Base-by-base conservation (phyloP, 2,329 filamentous ascomycete species). In the Curvularia sp. region DNA sequence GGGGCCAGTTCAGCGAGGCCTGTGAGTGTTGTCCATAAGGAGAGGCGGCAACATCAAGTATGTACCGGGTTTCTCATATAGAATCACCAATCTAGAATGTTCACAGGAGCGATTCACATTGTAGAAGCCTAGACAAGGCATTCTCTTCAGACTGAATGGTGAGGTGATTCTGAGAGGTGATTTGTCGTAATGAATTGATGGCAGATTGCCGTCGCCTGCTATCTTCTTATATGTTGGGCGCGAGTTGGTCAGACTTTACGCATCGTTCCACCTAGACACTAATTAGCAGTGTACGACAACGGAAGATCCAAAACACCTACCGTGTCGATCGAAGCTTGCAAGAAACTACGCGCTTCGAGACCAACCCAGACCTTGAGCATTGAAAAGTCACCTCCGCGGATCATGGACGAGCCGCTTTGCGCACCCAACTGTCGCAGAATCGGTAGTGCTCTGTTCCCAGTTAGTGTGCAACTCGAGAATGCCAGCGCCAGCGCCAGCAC, bases 351-450 rank as follows among this genome's bases (percentile, higher is more conserved):
- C 48, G 93, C 91, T 80, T 98, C 94, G 10, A 98, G 81, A 1
- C 94, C 93, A 58, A 91, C 87, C 94, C 94, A 98, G 5, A 97
- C 88, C 69, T 92, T 88, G 66, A 97, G 80, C 90, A 98, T 95
- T 1, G 80, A 82, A 48, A 83, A 77, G 57, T 83, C 81, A 27
- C 80, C 81, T 27, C 79, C 78, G 38, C 78, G 72, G 18, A 83
- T 75, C 73, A 82, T 80, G 0, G 78, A 77, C 4, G 86, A 86
- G 27, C 89, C 89, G 65, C 89, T 87, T 73, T 93, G 87, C 0
- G 93, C 87, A 48, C 94, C 92, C 3, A 99, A 83, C 74, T 97
- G 89, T 68, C 95, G 85, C 56, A 99, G 80, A 47, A 99, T 98
- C 0, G 95, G 95, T 48, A 99, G 81, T 7, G 93, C 92, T 71